Percentiles rank a stretch among this genome's conserved stretches.
Conservation (phyloP, 1,284 basidiomycete genomes). For the Trametes polyzona region DNA sequence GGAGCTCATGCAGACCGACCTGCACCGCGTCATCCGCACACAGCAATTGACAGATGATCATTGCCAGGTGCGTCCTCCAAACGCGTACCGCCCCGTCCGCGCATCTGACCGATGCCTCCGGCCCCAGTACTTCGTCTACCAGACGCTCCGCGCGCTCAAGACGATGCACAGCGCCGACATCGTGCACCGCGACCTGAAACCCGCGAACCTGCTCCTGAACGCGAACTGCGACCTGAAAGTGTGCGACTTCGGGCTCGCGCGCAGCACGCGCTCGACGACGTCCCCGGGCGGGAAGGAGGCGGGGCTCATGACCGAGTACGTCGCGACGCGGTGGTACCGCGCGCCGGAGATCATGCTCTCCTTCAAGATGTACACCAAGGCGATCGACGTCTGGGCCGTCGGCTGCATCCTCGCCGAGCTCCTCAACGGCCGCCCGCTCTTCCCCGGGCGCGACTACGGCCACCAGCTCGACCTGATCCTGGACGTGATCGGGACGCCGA, state of each 20-base stretch:
- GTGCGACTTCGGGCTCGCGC: constrained; percentile 85
- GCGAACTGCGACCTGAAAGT: constrained; percentile 88
- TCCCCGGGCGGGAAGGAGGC: constrained; percentile 68
- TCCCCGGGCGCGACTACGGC: constrained; percentile 89
- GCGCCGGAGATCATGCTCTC: constrained; percentile 91
- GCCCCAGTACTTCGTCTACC: constrained; percentile 69
- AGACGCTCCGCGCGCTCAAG: constrained; percentile 82
- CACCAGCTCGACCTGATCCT: constrained; percentile 87
- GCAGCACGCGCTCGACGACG: constrained; percentile 66
- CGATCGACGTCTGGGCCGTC: constrained; percentile 86
- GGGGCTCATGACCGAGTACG: constrained; percentile 84
- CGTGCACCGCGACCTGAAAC: constrained; percentile 83
- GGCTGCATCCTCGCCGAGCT: constrained; percentile 92
- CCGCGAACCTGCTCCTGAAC: constrained; percentile 81
- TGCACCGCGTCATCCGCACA: constrained; percentile 89
- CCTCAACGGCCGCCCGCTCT: constrained; percentile 77
- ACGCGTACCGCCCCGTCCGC: neutral
- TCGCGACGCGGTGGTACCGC: constrained; percentile 85
- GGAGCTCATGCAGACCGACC: constrained; percentile 90
- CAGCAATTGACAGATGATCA: constrained; percentile 91
- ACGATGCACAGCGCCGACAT: constrained; percentile 83
- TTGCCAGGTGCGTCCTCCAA: constrained; percentile 65
- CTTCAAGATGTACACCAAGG: constrained; percentile 85
- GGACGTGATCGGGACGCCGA: constrained; percentile 88
- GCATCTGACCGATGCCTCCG: neutral